A percentile compares a stretch with the other conserved stretches of the same genome.
These are phyloP conservation scores for Alternaria ethzedia DNA, from an alignment of 2,329 filamentous ascomycete genomes.

Conservation along the genomic window DNA sequence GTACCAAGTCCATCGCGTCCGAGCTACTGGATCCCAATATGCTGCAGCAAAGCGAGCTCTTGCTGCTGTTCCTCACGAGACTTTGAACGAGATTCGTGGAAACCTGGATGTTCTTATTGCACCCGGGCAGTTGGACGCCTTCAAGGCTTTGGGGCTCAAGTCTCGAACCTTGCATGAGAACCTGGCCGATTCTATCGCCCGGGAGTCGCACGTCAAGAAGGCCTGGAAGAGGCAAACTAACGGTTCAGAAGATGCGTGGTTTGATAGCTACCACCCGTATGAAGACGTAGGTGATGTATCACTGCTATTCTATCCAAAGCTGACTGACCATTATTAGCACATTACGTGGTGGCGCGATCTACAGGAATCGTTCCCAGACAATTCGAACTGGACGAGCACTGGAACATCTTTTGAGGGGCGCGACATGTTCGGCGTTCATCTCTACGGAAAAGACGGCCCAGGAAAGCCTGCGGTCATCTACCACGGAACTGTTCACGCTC, in stretches of 20 bases:
- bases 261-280: conserved; percentile 42
- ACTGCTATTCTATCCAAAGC: not conserved
- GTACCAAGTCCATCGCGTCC: conserved; percentile 51
- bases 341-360: conserved; percentile 29
- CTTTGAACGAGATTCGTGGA: conserved; percentile 44
- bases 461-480: conserved; percentile 42
- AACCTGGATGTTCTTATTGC: conserved; percentile 54
- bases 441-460: conserved; percentile 41
- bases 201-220: conserved; percentile 53
- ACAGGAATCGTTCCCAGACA: conserved; percentile 30
- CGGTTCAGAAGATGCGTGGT: conserved; percentile 30
- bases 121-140: conserved; percentile 47
- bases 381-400: conserved; percentile 39
- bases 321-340: conserved; percentile 8
- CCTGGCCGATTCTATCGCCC: conserved; percentile 52
- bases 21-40: conserved; percentile 39
- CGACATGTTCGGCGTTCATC: conserved; percentile 39
- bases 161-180: conserved; percentile 52
- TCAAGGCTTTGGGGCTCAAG: conserved; percentile 48
- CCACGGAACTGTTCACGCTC: conserved; percentile 42
- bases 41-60: conserved; percentile 45
- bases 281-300: conserved; percentile 23
- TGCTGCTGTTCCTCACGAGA: conserved; percentile 42
- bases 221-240: conserved; percentile 31
- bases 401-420: conserved; percentile 41